Base-by-base conservation (phyloP, 2,329 filamentous ascomycete species). In the Aspergillus tamarii region DNA sequence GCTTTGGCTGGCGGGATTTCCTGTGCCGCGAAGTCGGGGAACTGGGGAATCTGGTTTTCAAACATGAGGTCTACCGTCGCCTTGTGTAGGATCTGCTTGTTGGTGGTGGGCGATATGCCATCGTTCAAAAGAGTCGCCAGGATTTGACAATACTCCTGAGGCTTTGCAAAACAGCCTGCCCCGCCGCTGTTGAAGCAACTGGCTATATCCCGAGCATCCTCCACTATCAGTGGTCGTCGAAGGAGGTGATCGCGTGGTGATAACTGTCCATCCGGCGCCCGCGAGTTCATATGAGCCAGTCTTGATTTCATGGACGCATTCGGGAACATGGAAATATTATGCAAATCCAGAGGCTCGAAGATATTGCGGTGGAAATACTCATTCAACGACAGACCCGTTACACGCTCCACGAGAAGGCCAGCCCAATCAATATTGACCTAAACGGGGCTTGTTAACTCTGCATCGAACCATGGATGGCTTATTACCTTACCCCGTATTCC, bases 41-140 rank as follows among this genome's bases (percentile, higher is more conserved):
- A 81, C 1, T 83, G 64, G 0, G 84, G 81, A 57, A 89, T 84
- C 66, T 88, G 88, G 72, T 91, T 91, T 62, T 79, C 80, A 73
- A 88, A 91, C 86, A 91, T 89, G 36, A 84, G 75, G 14, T 88
- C 82, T 0, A 92, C 84, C 0, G 88, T 90, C 34, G 82, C 78
- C 19, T 82, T 79, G 23, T 81, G 77, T 8, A 92, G 80, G 36
- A 92, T 83, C 58, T 81, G 79, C 0, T 74, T 73, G 1, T 84
- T 83, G 0, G 87, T 91, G 0, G 69, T 80, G 0, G 89, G 86
- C 39, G 84, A 87, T 0, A 79, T 84, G 53, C 90, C 89, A 64
- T 89, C 78, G 71, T 92, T 92, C 30, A 91, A 77, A 1, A 92
- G 77, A 0, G 84, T 81, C 0, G 87, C 82, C 3, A 92, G 81